Conservation (phyloP, 2,329 filamentous ascomycete genomes). For the Fusarium burgessii region DNA sequence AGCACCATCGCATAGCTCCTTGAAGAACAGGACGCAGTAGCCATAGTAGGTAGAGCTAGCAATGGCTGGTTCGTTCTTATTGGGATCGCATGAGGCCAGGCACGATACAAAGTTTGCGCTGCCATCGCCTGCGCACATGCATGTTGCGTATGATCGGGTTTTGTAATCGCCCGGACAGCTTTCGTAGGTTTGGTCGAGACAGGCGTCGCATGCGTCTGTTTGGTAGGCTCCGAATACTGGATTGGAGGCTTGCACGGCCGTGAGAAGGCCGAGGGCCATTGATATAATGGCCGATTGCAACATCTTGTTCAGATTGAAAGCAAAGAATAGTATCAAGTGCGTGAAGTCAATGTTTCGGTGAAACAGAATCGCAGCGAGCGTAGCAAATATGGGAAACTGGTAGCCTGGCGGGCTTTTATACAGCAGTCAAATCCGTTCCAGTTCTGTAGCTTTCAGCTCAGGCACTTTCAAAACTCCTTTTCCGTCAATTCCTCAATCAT, state of each 20-base stretch:
- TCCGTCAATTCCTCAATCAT: background rate
- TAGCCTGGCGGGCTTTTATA: background rate
- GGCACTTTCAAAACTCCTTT: background rate
- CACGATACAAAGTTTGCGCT: background rate
- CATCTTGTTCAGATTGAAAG: background rate
- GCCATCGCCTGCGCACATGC: conserved; percentile 2
- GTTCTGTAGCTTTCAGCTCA: background rate
- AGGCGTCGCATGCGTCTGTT: background rate
- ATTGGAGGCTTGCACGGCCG: background rate
- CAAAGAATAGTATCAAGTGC: too few relatives aligned
- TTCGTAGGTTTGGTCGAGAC: background rate
- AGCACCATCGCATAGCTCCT: background rate
- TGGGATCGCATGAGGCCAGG: background rate
- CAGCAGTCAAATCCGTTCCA: background rate
- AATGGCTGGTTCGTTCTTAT: background rate
- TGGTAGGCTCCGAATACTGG: background rate
- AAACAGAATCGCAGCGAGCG: background rate
- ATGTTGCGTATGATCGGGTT: conserved; percentile 1
- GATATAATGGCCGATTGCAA: accelerated
- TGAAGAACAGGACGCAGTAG: conserved; percentile 1
- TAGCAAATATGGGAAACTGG: too few relatives aligned
- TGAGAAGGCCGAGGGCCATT: background rate
- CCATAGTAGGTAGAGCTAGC: background rate
- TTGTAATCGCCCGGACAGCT: background rate
- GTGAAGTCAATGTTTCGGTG: too few relatives aligned